These are phyloP conservation scores for Tarenaya hassleriana DNA, from an alignment of 345 rosid genomes.

Conservation along the genomic window DNA sequence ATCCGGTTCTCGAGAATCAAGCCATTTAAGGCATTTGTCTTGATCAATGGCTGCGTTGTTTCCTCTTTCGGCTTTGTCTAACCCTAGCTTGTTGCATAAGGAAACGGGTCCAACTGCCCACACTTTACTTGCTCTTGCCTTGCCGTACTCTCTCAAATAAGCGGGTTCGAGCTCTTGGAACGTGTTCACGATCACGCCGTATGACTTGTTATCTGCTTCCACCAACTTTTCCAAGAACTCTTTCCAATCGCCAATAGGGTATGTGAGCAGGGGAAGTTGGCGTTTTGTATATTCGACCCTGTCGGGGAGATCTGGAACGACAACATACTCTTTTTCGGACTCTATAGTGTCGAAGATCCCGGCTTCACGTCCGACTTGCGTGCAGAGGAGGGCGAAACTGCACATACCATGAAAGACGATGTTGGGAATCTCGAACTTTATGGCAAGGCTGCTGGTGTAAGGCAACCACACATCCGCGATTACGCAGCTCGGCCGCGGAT, in stretches of 20 bases:
- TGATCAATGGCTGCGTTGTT: conserved; percentile 18
- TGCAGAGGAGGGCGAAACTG: conserved; percentile 41
- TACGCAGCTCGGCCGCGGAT: conserved; percentile 41
- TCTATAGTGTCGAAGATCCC: conserved; percentile 14
- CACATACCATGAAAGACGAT: conserved; percentile 49
- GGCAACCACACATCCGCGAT: conserved; percentile 44
- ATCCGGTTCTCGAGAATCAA: conserved; percentile 21
- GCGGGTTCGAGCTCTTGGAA: too few species aligned
- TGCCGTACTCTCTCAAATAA: conserved; percentile 29
- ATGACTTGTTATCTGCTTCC: conserved; percentile 22
- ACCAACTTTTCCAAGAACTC: conserved; percentile 9
- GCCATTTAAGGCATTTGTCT: conserved; percentile 35
- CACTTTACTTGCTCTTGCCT: conserved; percentile 23
- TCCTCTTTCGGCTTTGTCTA: conserved; percentile 40
- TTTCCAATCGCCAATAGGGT: conserved; percentile 8
- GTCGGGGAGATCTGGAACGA: conserved; percentile 40
- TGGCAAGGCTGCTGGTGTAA: conserved; percentile 33
- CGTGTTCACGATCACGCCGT: conserved; percentile 39
- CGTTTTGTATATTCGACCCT: conserved; percentile 31
- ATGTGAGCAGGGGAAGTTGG: conserved; percentile 24
- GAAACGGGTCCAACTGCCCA: conserved; percentile 54
- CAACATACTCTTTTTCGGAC: conserved; percentile 28
- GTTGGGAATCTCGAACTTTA: conserved; percentile 39
- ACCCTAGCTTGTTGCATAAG: conserved; percentile 22
- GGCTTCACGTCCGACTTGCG: conserved; percentile 15